Conservation (phyloP, 352 stramenopile genomes). For the Phytophthora pini region DNA sequence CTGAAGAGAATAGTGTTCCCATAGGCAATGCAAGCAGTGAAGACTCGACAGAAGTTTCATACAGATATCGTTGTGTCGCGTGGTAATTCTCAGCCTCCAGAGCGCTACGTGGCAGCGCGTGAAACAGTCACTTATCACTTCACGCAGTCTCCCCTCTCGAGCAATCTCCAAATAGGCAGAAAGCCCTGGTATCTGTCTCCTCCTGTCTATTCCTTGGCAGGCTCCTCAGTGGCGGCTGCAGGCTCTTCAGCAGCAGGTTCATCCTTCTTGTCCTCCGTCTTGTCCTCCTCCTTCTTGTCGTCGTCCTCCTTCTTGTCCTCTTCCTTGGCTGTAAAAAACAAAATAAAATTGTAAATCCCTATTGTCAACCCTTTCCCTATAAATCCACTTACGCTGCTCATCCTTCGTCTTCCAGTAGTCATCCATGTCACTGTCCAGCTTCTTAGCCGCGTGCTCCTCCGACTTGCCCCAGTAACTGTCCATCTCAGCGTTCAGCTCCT, state of each 20-base stretch:
- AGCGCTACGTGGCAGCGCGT: not conserved
- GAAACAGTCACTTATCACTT: not conserved
- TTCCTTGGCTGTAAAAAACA: slow-evolving; percentile 23
- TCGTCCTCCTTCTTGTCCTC: slow-evolving; percentile 31
- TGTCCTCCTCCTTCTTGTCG: slow-evolving; percentile 20
- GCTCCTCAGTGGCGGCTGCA: slow-evolving; percentile 22
- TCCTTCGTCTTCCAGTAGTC: slow-evolving; percentile 91
- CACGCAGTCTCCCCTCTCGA: not conserved
- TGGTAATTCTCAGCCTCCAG: slow-evolving; percentile 18
- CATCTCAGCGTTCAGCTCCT: slow-evolving; percentile 87
- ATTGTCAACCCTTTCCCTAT: not conserved
- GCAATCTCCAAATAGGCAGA: too few relatives aligned
- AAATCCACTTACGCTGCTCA: slow-evolving; percentile 38
- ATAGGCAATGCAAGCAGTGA: slow-evolving; percentile 35
- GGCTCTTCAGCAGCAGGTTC: slow-evolving; percentile 28
- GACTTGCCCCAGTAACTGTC: slow-evolving; percentile 90
- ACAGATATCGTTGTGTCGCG: slow-evolving; percentile 30
- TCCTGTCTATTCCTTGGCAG: slow-evolving; percentile 35
- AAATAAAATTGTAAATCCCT: slow-evolving; percentile 10
- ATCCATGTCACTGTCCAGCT: slow-evolving; percentile 86
- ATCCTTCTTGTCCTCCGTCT: slow-evolving; percentile 31
- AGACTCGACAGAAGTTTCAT: slow-evolving; percentile 33
- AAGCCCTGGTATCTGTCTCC: slow-evolving; percentile 4
- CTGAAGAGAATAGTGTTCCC: slow-evolving; percentile 35
- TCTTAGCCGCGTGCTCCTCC: slow-evolving; percentile 84